phyloP scores from a whole-genome alignment of 2,329 filamentous ascomycete species.

The Alternaria panax region DNA sequence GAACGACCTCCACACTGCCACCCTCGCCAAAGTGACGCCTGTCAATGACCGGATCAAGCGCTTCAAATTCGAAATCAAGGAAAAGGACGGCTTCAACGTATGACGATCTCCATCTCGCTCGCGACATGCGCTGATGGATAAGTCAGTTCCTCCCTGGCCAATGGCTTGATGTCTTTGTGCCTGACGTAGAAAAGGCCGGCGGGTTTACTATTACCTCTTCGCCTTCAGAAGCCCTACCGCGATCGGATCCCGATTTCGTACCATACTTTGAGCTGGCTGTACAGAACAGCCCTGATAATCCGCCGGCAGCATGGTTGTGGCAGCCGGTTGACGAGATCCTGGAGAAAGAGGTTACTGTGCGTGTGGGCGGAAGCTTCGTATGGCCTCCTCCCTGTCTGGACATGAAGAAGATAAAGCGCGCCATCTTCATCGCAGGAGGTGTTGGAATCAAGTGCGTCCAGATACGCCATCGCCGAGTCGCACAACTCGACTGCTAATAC shows the following conservation, averaged over 20 bases:
- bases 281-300: conserved; percentile 73
- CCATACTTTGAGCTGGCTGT: conserved; percentile 79
- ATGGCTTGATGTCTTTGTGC: conserved; percentile 86
- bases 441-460: conserved; percentile 76
- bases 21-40: conserved; percentile 66
- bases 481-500: conserved; percentile 17
- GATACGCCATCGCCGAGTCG: background rate
- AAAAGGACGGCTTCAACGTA: conserved; percentile 60
- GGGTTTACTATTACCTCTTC: conserved; percentile 89
- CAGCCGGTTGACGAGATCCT: conserved; percentile 61
- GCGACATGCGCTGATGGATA: conserved; percentile 40
- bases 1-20: conserved; percentile 68
- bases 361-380: conserved; percentile 81
- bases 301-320: conserved; percentile 81
- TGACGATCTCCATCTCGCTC: conserved; percentile 33
- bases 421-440: conserved; percentile 80
- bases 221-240: conserved; percentile 62
- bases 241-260: conserved; percentile 26
- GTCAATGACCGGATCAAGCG: conserved; percentile 73
- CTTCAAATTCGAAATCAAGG: conserved; percentile 68
- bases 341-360: conserved; percentile 66
- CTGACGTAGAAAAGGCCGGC: conserved; percentile 72
- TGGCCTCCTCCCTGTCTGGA: conserved; percentile 70
- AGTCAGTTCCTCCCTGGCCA: conserved; percentile 77
- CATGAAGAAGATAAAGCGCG: conserved; percentile 58